A percentile compares a stretch with the other conserved stretches of the same genome.
Evolutionary conservation across 1,139 yeast genomes (phyloP).

Genomic region (Saccharomyces hybrid): DNA sequence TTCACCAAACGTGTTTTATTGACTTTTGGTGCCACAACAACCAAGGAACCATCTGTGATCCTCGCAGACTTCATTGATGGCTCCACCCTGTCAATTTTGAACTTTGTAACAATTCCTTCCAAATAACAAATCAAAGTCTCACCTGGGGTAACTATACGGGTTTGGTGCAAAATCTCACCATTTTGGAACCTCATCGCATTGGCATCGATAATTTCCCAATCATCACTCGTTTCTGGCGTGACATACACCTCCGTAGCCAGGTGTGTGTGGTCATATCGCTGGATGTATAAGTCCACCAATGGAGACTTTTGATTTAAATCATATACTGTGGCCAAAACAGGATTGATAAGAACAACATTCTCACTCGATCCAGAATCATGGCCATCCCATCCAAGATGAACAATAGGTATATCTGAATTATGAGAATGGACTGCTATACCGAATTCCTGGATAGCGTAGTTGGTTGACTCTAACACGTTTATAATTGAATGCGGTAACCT

Average conservation of each 20-base stretch:
- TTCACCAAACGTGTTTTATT: conserved; percentile 33
- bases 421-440: conserved; percentile 14
- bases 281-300: conserved; percentile 33
- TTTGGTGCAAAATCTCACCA: conserved; percentile 59
- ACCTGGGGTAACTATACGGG: conserved; percentile 60
- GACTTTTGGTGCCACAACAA: conserved; percentile 75
- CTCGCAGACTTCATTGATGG: conserved; percentile 45
- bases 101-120: conserved; percentile 45
- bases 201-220: conserved; percentile 87
- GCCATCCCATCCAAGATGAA: conserved; percentile 80
- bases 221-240: conserved; percentile 71
- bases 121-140: conserved; percentile 69
- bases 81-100: conserved; percentile 57
- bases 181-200: conserved; percentile 76
- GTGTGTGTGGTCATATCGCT: conserved; percentile 38
- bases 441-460: conserved; percentile 21
- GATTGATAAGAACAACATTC: conserved; percentile 48
- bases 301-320: conserved; percentile 33
- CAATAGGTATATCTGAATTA: conserved; percentile 8
- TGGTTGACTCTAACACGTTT: conserved; percentile 16
- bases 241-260: conserved; percentile 57
- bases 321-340: conserved; percentile 43
- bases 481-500: conserved; percentile 23
- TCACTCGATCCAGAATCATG: conserved; percentile 36
- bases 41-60: conserved; percentile 66